Conservation (phyloP, 2,329 filamentous ascomycete genomes). For the Clonostachys rhizophaga region DNA sequence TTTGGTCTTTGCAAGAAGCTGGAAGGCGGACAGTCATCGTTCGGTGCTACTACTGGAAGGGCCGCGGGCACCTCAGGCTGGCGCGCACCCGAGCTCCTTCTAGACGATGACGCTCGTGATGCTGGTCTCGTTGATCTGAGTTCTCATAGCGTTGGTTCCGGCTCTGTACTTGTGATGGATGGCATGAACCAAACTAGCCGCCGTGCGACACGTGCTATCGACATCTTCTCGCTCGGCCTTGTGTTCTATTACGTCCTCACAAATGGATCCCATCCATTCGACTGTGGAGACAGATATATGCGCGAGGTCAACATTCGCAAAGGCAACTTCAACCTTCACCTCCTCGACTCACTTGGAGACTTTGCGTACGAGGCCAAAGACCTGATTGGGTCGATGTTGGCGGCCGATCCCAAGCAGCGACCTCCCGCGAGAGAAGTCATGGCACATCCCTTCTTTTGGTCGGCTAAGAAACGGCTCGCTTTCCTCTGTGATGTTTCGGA, state of each 20-base stretch:
- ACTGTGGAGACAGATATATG: conserved; percentile 91
- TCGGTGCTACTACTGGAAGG: conserved; percentile 89
- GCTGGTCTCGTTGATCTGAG: conserved; percentile 35
- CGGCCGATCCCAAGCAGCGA: conserved; percentile 45
- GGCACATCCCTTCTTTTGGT: conserved; percentile 97
- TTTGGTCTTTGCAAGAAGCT: conserved; percentile 98
- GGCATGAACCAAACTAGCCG: conserved; percentile 57
- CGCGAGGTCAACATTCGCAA: conserved; percentile 97
- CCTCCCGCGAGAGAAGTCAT: conserved; percentile 77
- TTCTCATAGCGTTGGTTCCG: conserved; percentile 57
- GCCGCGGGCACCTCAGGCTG: conserved; percentile 92
- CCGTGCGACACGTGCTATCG: conserved; percentile 89
- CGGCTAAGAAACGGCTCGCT: conserved; percentile 77
- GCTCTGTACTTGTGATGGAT: conserved; percentile 50
- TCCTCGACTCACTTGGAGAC: conserved; percentile 72
- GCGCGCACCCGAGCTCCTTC: conserved; percentile 90
- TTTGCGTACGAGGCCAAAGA: conserved; percentile 85
- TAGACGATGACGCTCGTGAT: conserved; percentile 67
- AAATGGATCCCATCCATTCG: conserved; percentile 86
- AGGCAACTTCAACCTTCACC: conserved; percentile 68
- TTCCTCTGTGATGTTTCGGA: conserved; percentile 98
- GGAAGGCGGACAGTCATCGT: conserved; percentile 89
- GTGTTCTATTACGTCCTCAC: conserved; percentile 99
- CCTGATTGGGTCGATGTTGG: conserved; percentile 76
- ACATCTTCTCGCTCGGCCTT: conserved; percentile 94